phyloP scores from a whole-genome alignment of 2,329 filamentous ascomycete genomes.

The Rhinocladiella mackenziei region DNA sequence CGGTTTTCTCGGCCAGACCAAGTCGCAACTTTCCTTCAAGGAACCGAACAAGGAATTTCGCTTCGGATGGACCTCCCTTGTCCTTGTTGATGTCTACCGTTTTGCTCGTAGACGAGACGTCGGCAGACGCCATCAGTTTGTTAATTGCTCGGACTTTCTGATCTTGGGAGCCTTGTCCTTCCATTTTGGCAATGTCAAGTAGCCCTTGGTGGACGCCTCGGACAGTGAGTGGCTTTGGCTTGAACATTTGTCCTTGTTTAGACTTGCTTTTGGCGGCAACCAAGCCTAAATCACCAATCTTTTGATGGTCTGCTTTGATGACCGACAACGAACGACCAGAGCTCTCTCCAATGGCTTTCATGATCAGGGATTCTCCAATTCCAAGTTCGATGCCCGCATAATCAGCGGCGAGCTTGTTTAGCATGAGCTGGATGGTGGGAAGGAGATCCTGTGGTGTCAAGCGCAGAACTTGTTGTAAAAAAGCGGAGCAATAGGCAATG shows the following conservation, averaged over 20 bases:
- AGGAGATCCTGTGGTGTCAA: slow-evolving; percentile 84
- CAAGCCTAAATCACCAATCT: slow-evolving; percentile 90
- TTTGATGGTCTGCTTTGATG: slow-evolving; percentile 93
- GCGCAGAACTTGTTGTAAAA: slow-evolving; percentile 88
- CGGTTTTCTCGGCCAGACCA: slow-evolving; percentile 85
- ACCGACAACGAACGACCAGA: slow-evolving; percentile 83
- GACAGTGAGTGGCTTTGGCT: slow-evolving; percentile 85
- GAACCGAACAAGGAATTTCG: slow-evolving; percentile 89
- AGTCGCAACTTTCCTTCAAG: slow-evolving; percentile 90
- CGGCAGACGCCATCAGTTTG: slow-evolving; percentile 87
- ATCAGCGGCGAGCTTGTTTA: slow-evolving; percentile 95
- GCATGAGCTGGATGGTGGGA: slow-evolving; percentile 88
- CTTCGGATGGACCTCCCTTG: slow-evolving; percentile 90
- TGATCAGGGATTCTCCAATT: slow-evolving; percentile 97
- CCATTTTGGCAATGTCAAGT: slow-evolving; percentile 79
- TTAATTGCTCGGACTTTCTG: slow-evolving; percentile 94
- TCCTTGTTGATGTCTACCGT: slow-evolving; percentile 81
- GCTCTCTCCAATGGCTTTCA: slow-evolving; percentile 95
- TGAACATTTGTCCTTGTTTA: slow-evolving; percentile 97
- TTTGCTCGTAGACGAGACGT: slow-evolving; percentile 68
- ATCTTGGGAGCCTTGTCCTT: slow-evolving; percentile 81
- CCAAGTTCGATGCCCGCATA: slow-evolving; percentile 95
- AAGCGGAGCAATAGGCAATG: slow-evolving; percentile 80
- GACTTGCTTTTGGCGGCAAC: slow-evolving; percentile 93
- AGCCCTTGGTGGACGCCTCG: slow-evolving; percentile 81